A percentile compares a stretch with the other conserved stretches of the same genome.
Evolutionary conservation across 306 rosid genomes (phyloP).

Genomic region (Notholithocarpus densiflorus): DNA sequence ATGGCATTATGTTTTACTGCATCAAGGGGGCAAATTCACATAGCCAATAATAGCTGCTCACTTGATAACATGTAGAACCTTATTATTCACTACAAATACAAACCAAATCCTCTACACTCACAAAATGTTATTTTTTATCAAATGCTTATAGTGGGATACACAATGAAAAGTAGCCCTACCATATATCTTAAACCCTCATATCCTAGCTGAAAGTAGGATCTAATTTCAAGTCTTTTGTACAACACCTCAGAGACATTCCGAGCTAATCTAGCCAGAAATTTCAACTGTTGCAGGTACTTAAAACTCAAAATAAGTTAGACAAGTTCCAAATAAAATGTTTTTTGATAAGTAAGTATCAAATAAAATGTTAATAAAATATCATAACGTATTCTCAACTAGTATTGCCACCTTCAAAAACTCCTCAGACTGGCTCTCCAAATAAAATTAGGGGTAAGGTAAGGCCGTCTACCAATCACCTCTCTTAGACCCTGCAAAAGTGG

Average conservation of each 20-base stretch:
- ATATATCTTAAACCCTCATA: too few species aligned
- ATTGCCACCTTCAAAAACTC: not conserved
- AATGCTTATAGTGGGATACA: not conserved
- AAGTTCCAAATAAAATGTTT: too few species aligned
- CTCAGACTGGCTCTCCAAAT: not conserved
- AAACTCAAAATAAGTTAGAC: not conserved
- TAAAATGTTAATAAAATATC: not conserved
- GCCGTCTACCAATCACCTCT: too few species aligned
- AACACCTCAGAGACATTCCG: not conserved
- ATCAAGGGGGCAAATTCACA: not conserved
- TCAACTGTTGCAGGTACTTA: not conserved
- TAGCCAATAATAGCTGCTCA: not conserved
- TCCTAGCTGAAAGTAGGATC: too few species aligned
- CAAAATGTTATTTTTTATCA: not conserved
- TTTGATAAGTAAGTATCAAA: not conserved
- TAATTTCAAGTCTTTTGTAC: not conserved
- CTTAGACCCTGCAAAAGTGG: too few species aligned
- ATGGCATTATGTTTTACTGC: not conserved
- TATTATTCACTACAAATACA: too few species aligned
- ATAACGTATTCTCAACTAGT: not conserved
- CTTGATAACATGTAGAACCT: not conserved
- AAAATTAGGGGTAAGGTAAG: too few species aligned
- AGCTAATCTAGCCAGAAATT: not conserved
- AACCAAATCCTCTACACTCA: not conserved
- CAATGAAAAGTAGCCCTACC: not conserved